Conservation (phyloP, 2,329 filamentous ascomycete genomes). For the Colletotrichum sp. region DNA sequence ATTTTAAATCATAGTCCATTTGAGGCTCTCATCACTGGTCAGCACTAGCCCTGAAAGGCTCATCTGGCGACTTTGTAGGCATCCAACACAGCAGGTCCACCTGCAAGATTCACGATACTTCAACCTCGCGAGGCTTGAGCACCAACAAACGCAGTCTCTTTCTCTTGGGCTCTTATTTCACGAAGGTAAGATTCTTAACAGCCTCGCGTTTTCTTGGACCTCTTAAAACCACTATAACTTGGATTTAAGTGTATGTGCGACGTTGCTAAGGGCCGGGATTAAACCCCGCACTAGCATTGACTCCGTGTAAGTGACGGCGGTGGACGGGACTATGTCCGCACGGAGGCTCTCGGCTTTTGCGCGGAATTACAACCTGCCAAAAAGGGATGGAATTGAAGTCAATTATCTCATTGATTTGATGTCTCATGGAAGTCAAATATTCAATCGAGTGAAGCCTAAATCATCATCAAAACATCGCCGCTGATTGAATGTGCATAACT, state of each 20-base stretch:
- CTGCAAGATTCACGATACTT: neutral
- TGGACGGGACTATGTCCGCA: neutral
- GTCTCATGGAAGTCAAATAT: accelerated
- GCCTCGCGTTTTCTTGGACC: neutral
- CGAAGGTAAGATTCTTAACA: neutral
- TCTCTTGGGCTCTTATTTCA: accelerated
- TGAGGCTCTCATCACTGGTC: accelerated
- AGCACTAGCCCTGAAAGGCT: neutral
- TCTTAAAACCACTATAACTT: too few species aligned
- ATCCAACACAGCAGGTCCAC: neutral
- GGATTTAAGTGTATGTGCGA: neutral
- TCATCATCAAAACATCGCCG: neutral
- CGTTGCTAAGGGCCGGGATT: neutral
- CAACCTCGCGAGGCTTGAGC: accelerated
- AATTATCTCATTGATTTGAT: neutral
- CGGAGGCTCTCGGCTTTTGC: neutral
- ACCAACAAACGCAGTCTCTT: accelerated
- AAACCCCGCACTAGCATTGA: neutral
- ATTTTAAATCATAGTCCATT: neutral
- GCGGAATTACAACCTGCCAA: neutral
- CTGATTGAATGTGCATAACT: accelerated
- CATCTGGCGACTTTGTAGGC: neutral
- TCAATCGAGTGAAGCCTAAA: accelerated
- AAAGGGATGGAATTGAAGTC: accelerated
- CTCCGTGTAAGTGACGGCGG: neutral